A percentile compares a stretch with the other conserved stretches of the same genome.
Conservation (phyloP, 257 asterid genomes). For the Vinca minor region DNA sequence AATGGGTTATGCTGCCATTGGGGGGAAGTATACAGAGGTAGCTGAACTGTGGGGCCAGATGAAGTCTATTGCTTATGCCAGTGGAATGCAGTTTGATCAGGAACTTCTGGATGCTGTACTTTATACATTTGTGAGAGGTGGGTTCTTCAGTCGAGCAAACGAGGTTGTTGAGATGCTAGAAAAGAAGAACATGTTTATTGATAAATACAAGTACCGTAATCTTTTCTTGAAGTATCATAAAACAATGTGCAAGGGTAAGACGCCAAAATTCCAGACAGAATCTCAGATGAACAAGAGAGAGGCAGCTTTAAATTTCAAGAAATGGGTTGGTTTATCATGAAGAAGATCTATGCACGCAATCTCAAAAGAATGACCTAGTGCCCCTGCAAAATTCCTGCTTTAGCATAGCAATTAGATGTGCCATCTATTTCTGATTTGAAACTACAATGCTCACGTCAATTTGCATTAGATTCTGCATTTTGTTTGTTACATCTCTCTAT, state of each 20-base stretch:
- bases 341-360: background rate
- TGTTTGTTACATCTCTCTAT: background rate
- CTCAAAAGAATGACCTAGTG: background rate
- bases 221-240: constrained; percentile 79
- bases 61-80: constrained; percentile 50
- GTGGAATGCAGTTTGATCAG: constrained; percentile 73
- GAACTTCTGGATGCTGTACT: constrained; percentile 84
- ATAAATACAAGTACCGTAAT: constrained; percentile 74
- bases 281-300: constrained; percentile 72
- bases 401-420: background rate
- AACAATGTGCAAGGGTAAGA: constrained; percentile 61
- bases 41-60: constrained; percentile 90
- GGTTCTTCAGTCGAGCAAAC: constrained; percentile 70
- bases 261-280: constrained; percentile 74
- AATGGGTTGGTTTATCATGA: constrained; percentile 68
- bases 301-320: constrained; percentile 67
- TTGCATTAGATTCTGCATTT: constrained; percentile 27
- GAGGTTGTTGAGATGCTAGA: constrained; percentile 85
- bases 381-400: background rate
- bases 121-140: constrained; percentile 81
- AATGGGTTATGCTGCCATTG: constrained; percentile 74
- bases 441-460: background rate
- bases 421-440: background rate
- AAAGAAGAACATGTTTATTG: constrained; percentile 60
- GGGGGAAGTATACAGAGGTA: constrained; percentile 82